Percentiles rank a stretch among this genome's conserved stretches.
Conservation (phyloP, 1,284 basidiomycete species). For the Inonotus obliquus region DNA sequence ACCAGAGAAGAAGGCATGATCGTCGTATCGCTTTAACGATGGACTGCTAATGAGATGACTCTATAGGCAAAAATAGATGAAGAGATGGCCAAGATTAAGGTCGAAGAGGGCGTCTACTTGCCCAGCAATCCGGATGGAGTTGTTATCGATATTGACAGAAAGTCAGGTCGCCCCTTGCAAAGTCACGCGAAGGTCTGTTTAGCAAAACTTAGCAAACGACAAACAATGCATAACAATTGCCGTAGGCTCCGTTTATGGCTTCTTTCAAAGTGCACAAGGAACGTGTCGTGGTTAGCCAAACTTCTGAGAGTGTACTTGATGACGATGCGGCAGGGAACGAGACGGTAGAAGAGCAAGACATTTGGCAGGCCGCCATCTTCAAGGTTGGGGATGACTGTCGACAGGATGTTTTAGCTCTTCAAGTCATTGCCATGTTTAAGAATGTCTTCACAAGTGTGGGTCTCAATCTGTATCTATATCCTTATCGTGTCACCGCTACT, state of each 20-base stretch:
- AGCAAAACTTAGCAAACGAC: neutral
- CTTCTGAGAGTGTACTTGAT: constrained; percentile 68
- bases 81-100: constrained; percentile 95
- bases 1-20: constrained; percentile 87
- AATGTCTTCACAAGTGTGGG: constrained; percentile 92
- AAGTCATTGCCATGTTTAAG: constrained; percentile 99
- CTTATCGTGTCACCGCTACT: constrained; percentile 96
- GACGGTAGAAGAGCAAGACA: constrained; percentile 70
- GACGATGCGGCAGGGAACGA: constrained; percentile 54
- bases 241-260: constrained; percentile 97
- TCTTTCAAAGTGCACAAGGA: constrained; percentile 97
- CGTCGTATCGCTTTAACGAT: neutral
- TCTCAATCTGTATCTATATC: constrained; percentile 88
- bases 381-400: constrained; percentile 99
- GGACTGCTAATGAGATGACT: neutral
- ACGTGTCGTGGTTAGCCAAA: constrained; percentile 51
- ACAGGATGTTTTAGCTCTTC: constrained; percentile 94
- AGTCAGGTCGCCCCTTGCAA: constrained; percentile 93
- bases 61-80: constrained; percentile 95
- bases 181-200: constrained; percentile 89
- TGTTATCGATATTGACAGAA: constrained; percentile 95
- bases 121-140: constrained; percentile 97
- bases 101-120: constrained; percentile 93
- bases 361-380: constrained; percentile 99
- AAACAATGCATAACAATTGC: neutral